Base-by-base conservation (phyloP, 257 asterid species). In the Solanum ahanhuiri region DNA sequence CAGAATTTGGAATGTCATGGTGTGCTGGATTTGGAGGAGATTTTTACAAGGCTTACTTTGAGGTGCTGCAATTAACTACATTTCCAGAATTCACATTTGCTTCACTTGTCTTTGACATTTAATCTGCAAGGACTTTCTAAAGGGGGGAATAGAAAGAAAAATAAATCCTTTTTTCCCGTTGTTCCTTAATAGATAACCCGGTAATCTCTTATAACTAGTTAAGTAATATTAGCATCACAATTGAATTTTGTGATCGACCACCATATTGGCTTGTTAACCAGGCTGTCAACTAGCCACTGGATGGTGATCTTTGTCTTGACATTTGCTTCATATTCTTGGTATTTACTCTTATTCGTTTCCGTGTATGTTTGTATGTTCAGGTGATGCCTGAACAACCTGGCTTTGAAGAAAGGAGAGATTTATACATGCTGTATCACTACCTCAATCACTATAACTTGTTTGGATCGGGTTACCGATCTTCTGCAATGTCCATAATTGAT, bases 1-100 rank as follows among this genome's bases (percentile, higher is more conserved):
- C 98, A 9, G 99, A 96, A 88, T 96, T 96, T 84, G 99, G 99
- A 88, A 96, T 96, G 99, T 95, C 98, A 30, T 96, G 99, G 99
- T 96, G 98, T 90, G 98, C 98, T 60, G 98, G 99, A 89, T 95
- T 95, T 83, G 95, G 95, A 64, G 97, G 95, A 88, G 90, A 96
- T 12, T 96, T 96, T 87, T 96, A 96, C 88, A 84, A 85, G 54
- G 95, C 95, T 86, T 96, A 95, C 91, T 96, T 94, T 85, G 97
- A 94, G 99, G 99, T 96, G 90, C 25, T 72, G 69, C 60, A 25
- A 18, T 73, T 48, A 25, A 43, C 33, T 5, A 81, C 35, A 14
- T 79, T 45, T 45, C 84, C 41, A 1, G 0, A 28, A 23, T 17
- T 25, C 41, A 9, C 41, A 8, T 45, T 25, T 30, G 17, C 9